These are phyloP conservation scores for Calocybe indica DNA, from an alignment of 768 basidiomycete species.

Conservation along the genomic window DNA sequence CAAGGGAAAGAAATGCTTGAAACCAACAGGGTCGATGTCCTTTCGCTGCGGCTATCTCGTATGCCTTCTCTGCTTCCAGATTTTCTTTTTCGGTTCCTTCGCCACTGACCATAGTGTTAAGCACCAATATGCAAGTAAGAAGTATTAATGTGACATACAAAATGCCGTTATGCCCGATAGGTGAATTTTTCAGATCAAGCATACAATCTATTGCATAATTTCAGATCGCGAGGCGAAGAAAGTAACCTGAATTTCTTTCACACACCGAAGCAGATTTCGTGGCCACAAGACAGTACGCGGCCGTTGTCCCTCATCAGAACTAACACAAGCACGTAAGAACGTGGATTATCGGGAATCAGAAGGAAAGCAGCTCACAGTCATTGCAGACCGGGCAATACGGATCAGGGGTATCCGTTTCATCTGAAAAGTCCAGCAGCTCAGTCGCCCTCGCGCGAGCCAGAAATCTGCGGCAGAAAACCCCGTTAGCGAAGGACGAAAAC, in stretches of 20 bases:
- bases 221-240: not conserved
- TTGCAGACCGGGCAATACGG: constrained; percentile 59
- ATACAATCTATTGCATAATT: constrained; percentile 39
- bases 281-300: constrained; percentile 58
- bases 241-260: not conserved
- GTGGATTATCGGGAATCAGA: not conserved
- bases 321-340: constrained; percentile 10
- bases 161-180: constrained; percentile 50
- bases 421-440: constrained; percentile 38
- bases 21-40: constrained; percentile 53
- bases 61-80: constrained; percentile 45
- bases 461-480: constrained; percentile 25
- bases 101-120: constrained; percentile 31
- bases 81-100: constrained; percentile 52
- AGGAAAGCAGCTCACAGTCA: constrained; percentile 35
- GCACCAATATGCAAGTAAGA: not conserved
- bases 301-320: constrained; percentile 47
- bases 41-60: constrained; percentile 49
- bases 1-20: not conserved
- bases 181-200: constrained; percentile 43
- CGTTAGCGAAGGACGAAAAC: not conserved
- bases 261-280: constrained; percentile 59
- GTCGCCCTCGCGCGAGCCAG: constrained; percentile 39
- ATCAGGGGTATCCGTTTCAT: constrained; percentile 38
- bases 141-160: constrained; percentile 36